phyloP scores from a whole-genome alignment of 768 basidiomycete genomes.

The Leucosporidium creatinivorum region DNA sequence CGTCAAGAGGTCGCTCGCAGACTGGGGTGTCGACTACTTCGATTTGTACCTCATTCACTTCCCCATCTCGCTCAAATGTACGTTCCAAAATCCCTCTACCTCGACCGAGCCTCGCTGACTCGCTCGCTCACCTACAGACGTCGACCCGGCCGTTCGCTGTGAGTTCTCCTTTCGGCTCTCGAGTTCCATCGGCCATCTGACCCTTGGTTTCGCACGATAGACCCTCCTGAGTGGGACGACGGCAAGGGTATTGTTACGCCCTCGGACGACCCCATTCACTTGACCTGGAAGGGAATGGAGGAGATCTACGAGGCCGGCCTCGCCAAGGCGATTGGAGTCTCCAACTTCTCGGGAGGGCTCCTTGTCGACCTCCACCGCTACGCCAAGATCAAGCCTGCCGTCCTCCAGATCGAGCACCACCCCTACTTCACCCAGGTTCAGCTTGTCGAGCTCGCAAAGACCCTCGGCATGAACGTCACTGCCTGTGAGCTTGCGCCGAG shows the following conservation, averaged over 20 bases:
- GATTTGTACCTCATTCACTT: constrained; percentile 58
- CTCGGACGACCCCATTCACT: constrained; percentile 64
- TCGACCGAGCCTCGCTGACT: not conserved
- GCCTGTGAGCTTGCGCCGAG: not conserved
- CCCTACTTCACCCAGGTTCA: constrained; percentile 49
- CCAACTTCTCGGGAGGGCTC: constrained; percentile 66
- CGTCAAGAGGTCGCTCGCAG: constrained; percentile 58
- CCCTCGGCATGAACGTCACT: not conserved
- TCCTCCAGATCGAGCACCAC: constrained; percentile 52
- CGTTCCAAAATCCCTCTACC: constrained; percentile 46
- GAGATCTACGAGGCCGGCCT: constrained; percentile 62
- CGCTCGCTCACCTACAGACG: not conserved
- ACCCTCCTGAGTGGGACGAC: constrained; percentile 74
- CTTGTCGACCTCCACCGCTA: constrained; percentile 71
- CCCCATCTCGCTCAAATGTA: constrained; percentile 68
- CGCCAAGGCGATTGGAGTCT: constrained; percentile 72
- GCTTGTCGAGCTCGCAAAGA: constrained; percentile 33
- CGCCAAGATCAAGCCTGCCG: constrained; percentile 57
- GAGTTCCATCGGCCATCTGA: constrained; percentile 38
- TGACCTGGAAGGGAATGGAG: constrained; percentile 82
- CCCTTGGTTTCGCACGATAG: too few relatives aligned
- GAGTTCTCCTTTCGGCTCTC: too few relatives aligned
- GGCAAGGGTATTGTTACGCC: constrained; percentile 7
- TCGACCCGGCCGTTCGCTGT: not conserved
- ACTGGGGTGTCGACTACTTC: constrained; percentile 70